Base-by-base conservation (phyloP, 2,329 filamentous ascomycete species). In the Colletotrichum nymphaeae region DNA sequence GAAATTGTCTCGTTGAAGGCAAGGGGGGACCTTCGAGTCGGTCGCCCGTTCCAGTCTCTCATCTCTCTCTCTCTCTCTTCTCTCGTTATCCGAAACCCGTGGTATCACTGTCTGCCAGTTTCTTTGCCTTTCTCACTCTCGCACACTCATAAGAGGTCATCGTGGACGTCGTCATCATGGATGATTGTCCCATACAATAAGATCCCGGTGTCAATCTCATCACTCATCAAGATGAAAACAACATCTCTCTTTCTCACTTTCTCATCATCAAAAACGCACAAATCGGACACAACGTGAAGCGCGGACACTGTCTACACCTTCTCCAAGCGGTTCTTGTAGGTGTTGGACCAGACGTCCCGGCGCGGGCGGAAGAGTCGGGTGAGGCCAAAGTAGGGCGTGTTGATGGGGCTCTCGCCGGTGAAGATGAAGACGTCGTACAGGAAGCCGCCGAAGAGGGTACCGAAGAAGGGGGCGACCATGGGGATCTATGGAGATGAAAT, bases 391-490 rank as follows among this genome's bases (percentile, higher is more conserved):
- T 86, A 91, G 0, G 91, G 91, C 0, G 87, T 91, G 81, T 94
- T 94, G 76, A 94, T 86, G 1, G 92, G 92, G 76, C 88, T 93
- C n/a, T 92, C 82, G 4, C 93, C 93, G 0, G 91, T 93, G 79
- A 91, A 95, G 52, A 95, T 84, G 79, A 93, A 89, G 2, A 89
- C 78, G 79, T 94, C 92, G 78, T 94, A 93, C 28, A 93, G 76
- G 79, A 91, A 90, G 2, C 90, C 92, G 3, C 92, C 92, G 75
- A 92, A 89, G 0, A 86, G 80, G 76, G 87, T 89, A 5, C 93
- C 93, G 11, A 88, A 80, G 78, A 94, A 94, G 0, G 93, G 93
- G 2, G 91, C 88, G 4, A 95, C 89, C 85, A 95, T 93, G 0
- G 93, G 93, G 24, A 94, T 88, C 91, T 92, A 57, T 59, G 57